Base-by-base conservation (phyloP, 2,329 filamentous ascomycete genomes). In the Fusarium ramigenum region DNA sequence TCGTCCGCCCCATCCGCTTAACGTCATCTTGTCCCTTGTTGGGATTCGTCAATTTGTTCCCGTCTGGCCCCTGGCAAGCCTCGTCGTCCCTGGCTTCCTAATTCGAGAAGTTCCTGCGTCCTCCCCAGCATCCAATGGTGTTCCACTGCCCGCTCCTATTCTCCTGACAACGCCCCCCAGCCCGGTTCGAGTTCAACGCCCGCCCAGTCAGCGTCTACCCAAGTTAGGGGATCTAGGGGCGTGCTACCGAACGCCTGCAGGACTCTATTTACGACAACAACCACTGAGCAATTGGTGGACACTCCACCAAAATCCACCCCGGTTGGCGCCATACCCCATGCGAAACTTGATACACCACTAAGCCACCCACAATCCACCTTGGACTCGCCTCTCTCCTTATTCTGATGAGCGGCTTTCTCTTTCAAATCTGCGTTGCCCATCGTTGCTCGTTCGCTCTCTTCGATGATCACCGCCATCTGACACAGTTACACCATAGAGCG, bases 391-490 rank as follows among this genome's bases (percentile, higher is more conserved):
- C 75, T 69, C 75, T 70, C 76, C 75, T 76, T 77, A 77, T 70
- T 75, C 71, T 71, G 84, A 88, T 88, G 86, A 86, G 83, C 77
- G 82, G 80, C 77, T 84, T 83, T 78, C 82, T 86, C 69, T 78
- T 87, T 66, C 81, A 82, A 79, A 81, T 86, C 73, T 87, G 86
- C 79, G 83, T 84, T 78, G 79, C 83, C 75, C 83, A 85, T 79
- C 82, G 84, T 77, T 84, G 81, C 78, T 84, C 84, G 75, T 82
- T 80, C 80, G 77, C 82, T 79, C 81, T 87, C 78, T 80, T 85
- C 72, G 78, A 86, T 82, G 83, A 87, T 73, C 80, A 83, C 67
- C 80, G 81, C 73, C 82, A 82, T 72, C 78, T 85, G 73, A 82
- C 81, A 67, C 82, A 79, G 72, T 70, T 76, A 61, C 77, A 82